Evolutionary conservation across 163 green algal species (phyloP), one percentile per base, ranked within the genome.

Genomic region (Scenedesmus sp.): DNA sequence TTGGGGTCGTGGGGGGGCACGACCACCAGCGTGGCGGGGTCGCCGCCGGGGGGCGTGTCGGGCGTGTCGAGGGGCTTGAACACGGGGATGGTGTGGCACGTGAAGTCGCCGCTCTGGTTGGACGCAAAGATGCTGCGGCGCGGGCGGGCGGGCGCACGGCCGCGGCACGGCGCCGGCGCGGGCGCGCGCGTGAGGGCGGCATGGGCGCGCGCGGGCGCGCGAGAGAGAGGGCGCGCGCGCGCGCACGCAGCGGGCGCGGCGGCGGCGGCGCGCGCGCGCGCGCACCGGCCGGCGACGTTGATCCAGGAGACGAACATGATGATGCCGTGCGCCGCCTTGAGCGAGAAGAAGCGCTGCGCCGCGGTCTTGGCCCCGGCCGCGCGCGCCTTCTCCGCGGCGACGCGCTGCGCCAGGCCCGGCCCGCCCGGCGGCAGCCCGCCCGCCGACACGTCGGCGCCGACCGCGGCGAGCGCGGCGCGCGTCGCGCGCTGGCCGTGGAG

Each of bases 51-150:
- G 0, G 18, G 5, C 42, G 53, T 33, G 26, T 83, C 22, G 10
- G 57, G 26, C 0, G 39, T 72, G 58, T 83, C 57, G 9, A 83
- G 17, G 14, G 45, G 77, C 58, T 83, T 83, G 65, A 78, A 75
- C n/a, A 75, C 60, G 0, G 64, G 77, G 47, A 78, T 78, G 13
- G 77, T 83, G 36, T 83, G 66, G 77, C 77, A 83, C 0, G 67
- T 77, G 45, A 70, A 83, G 36, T 71, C 67, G 3, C 65, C 39
- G 15, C 7, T 48, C 54, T 70, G 66, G 50, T 70, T 70, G 36
- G 63, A 75, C 1, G 53, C 63, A 45, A 82, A 82, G 24, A 76
- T 76, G 28, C 63, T 42, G 39, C 75, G 45, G 36, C 14, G 13
- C 36, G 58, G 36, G 62, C 17, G 26, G 3, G 36, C 3, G 9